These are phyloP conservation scores for Leptomonas seymouri DNA, from an alignment of 208 protist species.

Conservation along the genomic window DNA sequence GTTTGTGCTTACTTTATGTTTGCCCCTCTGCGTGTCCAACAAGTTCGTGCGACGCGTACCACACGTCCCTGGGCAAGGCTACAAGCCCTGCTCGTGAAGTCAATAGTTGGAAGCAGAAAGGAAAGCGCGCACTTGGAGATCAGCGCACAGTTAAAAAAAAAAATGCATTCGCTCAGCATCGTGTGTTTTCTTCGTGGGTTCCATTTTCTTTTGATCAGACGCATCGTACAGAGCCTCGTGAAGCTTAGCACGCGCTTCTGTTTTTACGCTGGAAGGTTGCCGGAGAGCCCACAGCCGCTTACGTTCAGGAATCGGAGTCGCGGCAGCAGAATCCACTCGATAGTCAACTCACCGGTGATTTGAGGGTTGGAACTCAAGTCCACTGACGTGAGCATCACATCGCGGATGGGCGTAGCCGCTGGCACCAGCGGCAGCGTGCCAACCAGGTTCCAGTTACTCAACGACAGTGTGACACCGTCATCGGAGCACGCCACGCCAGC, in stretches of 20 bases:
- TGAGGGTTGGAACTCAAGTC: slow-evolving; percentile 7
- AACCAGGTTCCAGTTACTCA: neutral
- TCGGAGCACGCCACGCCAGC: neutral
- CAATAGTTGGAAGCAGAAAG: too few relatives aligned
- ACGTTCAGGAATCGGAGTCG: slow-evolving; percentile 4
- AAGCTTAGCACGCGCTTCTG: neutral
- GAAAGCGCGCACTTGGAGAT: too few relatives aligned
- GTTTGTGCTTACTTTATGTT: too few relatives aligned
- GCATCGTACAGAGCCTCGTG: too few relatives aligned
- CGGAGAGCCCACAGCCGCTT: neutral
- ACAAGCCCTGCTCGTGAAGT: too few relatives aligned
- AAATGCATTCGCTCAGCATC: too few relatives aligned
- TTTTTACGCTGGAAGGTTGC: neutral
- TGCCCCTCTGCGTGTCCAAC: too few relatives aligned
- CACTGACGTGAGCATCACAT: neutral
- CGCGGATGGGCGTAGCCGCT: too few relatives aligned
- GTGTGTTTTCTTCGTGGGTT: neutral
- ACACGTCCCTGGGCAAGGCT: too few relatives aligned
- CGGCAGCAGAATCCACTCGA: slow-evolving; percentile 1
- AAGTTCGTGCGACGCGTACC: too few relatives aligned
- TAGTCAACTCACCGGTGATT: neutral
- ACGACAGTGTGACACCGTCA: neutral
- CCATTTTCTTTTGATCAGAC: too few relatives aligned
- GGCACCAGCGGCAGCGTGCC: slow-evolving; percentile 2
- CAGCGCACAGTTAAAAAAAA: too few relatives aligned